phyloP scores from a whole-genome alignment of 73 alveolate genomes.

The Tetrahymena thermophila region DNA sequence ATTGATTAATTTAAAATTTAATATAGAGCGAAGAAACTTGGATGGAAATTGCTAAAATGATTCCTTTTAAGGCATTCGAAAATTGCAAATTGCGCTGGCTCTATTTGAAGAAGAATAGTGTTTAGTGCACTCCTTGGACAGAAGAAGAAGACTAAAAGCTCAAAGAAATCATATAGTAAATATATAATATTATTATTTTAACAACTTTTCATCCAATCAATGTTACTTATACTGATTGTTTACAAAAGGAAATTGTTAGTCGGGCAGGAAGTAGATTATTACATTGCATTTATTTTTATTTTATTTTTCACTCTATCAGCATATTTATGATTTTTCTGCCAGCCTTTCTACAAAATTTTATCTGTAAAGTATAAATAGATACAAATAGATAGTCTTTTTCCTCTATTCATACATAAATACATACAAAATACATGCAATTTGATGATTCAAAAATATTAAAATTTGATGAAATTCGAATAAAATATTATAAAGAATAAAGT shows the following conservation, averaged over 20 bases:
- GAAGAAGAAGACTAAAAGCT: not conserved
- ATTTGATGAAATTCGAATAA: no score
- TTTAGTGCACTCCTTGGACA: not conserved
- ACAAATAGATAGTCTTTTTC: not conserved
- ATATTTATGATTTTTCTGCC: not conserved
- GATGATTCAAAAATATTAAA: no score
- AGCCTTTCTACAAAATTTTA: not conserved
- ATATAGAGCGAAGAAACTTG: not conserved
- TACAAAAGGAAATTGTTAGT: no score
- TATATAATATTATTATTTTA: not conserved
- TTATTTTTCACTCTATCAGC: not conserved
- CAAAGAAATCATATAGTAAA: not conserved
- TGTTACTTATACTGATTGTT: not conserved
- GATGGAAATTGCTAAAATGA: constrained; percentile 1
- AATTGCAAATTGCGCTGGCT: constrained; percentile 1
- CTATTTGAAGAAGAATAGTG: not conserved
- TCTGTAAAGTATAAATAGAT: not conserved
- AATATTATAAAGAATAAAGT: no score
- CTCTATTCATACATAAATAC: not conserved
- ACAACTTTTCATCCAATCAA: not conserved
- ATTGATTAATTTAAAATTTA: not conserved
- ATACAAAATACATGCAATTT: no score
- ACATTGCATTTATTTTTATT: not conserved
- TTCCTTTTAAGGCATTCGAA: not conserved
- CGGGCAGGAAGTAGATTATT: not conserved